phyloP scores from a whole-genome alignment of 495 filamentous ascomycete genomes.

The Penicillium lividum region DNA sequence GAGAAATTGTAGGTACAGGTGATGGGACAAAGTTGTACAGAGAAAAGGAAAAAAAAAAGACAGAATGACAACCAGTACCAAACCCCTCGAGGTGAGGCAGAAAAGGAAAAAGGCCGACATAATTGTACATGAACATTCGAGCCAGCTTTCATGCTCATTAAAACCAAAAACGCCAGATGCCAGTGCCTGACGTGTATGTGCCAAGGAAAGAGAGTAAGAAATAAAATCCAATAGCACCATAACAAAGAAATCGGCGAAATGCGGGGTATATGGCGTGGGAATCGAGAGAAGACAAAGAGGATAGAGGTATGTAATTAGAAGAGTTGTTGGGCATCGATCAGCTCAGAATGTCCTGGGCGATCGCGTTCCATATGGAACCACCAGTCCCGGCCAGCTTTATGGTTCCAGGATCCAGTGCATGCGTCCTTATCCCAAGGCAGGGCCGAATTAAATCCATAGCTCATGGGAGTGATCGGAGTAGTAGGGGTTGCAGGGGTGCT shows the following conservation, averaged over 20 bases:
- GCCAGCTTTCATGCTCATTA: conserved; percentile 16
- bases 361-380: conserved; percentile 54
- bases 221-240: conserved; percentile 15
- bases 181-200: conserved; percentile 7
- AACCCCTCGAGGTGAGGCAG: background rate
- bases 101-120: conserved; percentile 6
- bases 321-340: conserved; percentile 41
- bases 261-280: conserved; percentile 34
- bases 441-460: conserved; percentile 24
- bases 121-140: conserved; percentile 5
- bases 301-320: conserved; percentile 28
- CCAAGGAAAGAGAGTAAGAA: conserved; percentile 12
- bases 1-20: conserved; percentile 12
- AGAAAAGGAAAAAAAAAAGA: background rate
- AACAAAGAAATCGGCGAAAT: conserved; percentile 21
- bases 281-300: conserved; percentile 13
- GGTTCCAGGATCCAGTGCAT: conserved; percentile 52
- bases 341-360: conserved; percentile 40
- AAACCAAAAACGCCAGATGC: conserved; percentile 11
- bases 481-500: conserved; percentile 36
- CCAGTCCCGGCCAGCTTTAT: conserved; percentile 48
- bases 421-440: conserved; percentile 48
- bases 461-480: conserved; percentile 41
- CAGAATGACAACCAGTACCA: background rate
- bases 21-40: conserved; percentile 22